Base-by-base conservation (phyloP, 2,329 filamentous ascomycete genomes). In the Trichoderma cornu-damae region DNA sequence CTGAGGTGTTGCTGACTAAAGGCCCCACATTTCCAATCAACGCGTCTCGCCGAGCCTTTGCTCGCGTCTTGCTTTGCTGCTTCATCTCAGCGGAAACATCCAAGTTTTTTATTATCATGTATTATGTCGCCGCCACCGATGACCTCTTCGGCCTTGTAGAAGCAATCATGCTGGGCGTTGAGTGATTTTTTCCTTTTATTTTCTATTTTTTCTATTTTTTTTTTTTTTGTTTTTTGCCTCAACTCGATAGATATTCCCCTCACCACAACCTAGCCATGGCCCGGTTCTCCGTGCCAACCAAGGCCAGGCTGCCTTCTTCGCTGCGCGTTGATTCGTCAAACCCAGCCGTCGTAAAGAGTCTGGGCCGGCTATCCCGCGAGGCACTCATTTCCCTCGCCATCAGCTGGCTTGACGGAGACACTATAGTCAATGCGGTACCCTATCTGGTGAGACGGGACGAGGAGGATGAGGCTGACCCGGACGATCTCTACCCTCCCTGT, bases 391-490 rank as follows among this genome's bases (percentile, higher is more conserved):
- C 84, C 0, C 79, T 96, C 7, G 87, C 82, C 0, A 78, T 91
- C 20, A 81, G 87, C 73, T 96, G 90, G 90, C 83, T 95, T 3
- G 82, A 87, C 58, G 82, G 86, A 48, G 76, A 79, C 61, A 86
- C 88, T 61, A 75, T 84, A 38, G 71, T 79, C 79, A 67, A 79
- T 87, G 44, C 77, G 67, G 61, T 70, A 37, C 65, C 70, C 6
- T 70, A 71, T 50, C 64, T 76, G 14, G 53, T 67, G 66, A 59
- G 59, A 63, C 43, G 59, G 16, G 62, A 57, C 34, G 62, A 59
- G 1, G 42, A 60, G 2, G 60, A 64, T 16, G 28, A 82, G 9
- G 80, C 84, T 1, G 81, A 87, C 56, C 77, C 77, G 32, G 79
- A 83, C 59, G 86, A 87, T 61, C 78, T 88, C 30, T 90, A 91